Percentiles rank a stretch among this genome's conserved stretches.
Evolutionary conservation across 805 yeast species (phyloP).

Genomic region (Myxozyma kluyveri): DNA sequence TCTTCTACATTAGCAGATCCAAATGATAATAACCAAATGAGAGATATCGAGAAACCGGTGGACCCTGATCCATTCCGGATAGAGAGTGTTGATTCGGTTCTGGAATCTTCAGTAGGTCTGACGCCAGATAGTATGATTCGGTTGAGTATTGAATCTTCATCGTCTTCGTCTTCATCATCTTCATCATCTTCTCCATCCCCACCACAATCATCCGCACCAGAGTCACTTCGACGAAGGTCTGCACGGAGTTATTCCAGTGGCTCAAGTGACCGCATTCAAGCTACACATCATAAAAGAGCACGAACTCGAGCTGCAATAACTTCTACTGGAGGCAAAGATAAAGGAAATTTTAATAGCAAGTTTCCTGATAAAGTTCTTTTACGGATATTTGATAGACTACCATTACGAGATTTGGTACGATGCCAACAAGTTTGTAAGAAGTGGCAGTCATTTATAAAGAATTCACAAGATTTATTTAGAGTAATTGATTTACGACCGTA

Average conservation of each 20-base stretch:
- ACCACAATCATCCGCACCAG: constrained; percentile 7
- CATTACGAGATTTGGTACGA: constrained; percentile 60
- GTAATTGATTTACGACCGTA: constrained; percentile 59
- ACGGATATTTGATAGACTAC: constrained; percentile 51
- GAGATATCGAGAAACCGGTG: constrained; percentile 26
- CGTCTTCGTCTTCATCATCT: neutral
- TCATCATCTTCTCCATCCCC: constrained; percentile 3
- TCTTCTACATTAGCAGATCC: neutral
- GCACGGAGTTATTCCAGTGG: neutral
- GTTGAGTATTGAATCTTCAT: constrained; percentile 8
- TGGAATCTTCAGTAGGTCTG: no score
- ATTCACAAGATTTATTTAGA: constrained; percentile 53
- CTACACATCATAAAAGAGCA: neutral
- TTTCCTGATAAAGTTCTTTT: constrained; percentile 60
- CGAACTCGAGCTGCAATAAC: neutral
- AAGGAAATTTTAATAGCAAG: no score
- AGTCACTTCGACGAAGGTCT: neutral
- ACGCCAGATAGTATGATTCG: no score
- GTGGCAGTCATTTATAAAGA: constrained; percentile 65
- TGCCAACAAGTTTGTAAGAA: constrained; percentile 56
- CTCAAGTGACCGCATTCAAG: neutral
- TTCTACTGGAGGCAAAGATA: neutral
- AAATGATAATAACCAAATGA: neutral
- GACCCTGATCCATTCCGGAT: constrained; percentile 32
- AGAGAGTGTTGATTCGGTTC: neutral